phyloP scores from a whole-genome alignment of 176 grass and related monocot species.

The Olyra latifolia region DNA sequence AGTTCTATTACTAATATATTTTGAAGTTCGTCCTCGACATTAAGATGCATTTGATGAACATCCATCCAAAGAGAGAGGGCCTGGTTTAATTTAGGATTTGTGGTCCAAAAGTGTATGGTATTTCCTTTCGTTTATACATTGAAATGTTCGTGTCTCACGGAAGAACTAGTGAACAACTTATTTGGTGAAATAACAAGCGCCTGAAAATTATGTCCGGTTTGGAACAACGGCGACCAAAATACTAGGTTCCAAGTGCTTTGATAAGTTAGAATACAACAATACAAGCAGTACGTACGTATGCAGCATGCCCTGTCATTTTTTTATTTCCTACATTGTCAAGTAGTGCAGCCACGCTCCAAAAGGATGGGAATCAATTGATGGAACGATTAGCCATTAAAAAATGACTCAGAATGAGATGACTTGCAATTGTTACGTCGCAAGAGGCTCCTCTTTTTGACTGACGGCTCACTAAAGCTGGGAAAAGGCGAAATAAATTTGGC shows the following conservation, averaged over 20 bases:
- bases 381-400: conserved; percentile 20
- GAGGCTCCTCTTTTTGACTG: conserved; percentile 49
- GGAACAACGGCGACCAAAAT: no score
- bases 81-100: conserved; percentile 16
- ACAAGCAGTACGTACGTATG: background rate
- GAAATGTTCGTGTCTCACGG: conserved; percentile 15
- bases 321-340: background rate
- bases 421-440: background rate
- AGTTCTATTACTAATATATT: no score
- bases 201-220: background rate
- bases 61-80: background rate
- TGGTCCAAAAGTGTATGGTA: conserved; percentile 20
- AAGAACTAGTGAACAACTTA: background rate
- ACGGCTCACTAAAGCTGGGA: conserved; percentile 16
- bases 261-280: background rate
- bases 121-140: conserved; percentile 18
- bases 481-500: conserved; percentile 34
- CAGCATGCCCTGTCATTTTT: background rate
- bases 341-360: conserved; percentile 44
- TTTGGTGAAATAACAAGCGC: background rate
- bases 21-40: background rate
- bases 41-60: background rate
- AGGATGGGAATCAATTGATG: conserved; percentile 46
- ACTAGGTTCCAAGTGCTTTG: no score
- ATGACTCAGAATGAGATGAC: conserved; percentile 1